These are phyloP conservation scores for Pyricularia grisea DNA, from an alignment of 2,329 filamentous ascomycete species.

Conservation along the genomic window DNA sequence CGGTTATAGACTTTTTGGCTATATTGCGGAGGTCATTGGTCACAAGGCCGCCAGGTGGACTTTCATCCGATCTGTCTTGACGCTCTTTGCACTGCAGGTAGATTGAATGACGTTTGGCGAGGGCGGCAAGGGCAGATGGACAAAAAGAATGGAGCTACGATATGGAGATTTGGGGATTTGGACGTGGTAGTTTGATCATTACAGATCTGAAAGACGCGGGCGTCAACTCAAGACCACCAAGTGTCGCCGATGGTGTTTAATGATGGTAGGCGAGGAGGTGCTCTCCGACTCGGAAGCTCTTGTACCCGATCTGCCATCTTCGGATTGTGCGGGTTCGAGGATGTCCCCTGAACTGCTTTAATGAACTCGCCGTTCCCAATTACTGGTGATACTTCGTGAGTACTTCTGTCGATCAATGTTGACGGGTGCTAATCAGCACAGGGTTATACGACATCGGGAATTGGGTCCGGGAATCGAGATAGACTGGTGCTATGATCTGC, in stretches of 20 bases:
- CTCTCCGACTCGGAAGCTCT: not conserved
- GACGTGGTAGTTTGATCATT: not conserved
- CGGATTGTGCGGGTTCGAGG: not conserved
- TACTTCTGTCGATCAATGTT: too few species aligned
- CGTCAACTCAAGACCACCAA: not conserved
- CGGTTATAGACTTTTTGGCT: not conserved
- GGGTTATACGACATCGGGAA: not conserved
- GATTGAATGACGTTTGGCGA: not conserved
- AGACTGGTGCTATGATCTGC: not conserved
- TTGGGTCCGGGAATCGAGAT: not conserved
- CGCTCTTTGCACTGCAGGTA: not conserved
- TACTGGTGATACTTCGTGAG: not conserved
- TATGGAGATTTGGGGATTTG: too few species aligned
- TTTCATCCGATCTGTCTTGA: not conserved
- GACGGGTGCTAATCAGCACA: not conserved
- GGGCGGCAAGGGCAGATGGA: not conserved
- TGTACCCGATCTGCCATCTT: not conserved
- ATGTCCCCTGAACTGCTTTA: not conserved
- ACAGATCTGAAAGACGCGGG: not conserved
- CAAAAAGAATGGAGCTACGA: not conserved
- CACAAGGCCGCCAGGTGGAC: not conserved
- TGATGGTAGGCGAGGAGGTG: not conserved
- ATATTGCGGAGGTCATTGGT: not conserved
- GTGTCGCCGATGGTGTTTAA: not conserved
- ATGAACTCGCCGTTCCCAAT: not conserved